Percentiles rank a stretch among this genome's conserved stretches.
phyloP scores from a whole-genome alignment of 345 rosid genomes.

The Eucalyptus curtisii region DNA sequence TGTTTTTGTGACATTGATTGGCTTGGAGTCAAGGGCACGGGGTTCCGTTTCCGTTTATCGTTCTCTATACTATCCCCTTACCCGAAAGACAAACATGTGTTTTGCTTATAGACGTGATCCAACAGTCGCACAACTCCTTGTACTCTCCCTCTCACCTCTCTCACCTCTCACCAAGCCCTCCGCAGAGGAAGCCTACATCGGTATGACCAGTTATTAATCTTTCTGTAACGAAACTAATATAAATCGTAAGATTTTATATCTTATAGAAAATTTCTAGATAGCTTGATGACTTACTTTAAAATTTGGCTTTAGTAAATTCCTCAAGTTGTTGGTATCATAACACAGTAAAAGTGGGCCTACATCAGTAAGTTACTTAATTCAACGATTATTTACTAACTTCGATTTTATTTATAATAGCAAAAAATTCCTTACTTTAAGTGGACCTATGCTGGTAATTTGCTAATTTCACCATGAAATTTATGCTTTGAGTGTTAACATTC shows the following conservation, averaged over 20 bases:
- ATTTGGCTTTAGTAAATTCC: background rate
- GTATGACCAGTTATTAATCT: too few relatives aligned
- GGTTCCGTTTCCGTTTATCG: too few relatives aligned
- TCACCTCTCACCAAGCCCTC: background rate
- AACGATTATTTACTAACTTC: background rate
- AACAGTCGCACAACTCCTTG: too few relatives aligned
- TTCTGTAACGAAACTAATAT: too few relatives aligned
- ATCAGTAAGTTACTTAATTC: background rate
- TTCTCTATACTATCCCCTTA: too few relatives aligned
- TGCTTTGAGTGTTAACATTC: background rate
- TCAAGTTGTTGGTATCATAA: background rate
- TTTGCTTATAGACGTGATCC: too few relatives aligned
- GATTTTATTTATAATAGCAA: too few relatives aligned
- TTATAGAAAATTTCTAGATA: background rate
- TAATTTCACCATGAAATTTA: background rate
- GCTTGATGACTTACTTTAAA: background rate
- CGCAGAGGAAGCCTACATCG: too few relatives aligned
- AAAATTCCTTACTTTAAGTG: background rate
- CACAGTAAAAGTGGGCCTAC: background rate
- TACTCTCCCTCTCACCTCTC: too few relatives aligned
- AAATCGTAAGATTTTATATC: background rate
- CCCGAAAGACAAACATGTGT: too few relatives aligned
- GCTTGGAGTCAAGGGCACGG: too few relatives aligned
- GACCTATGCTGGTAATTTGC: background rate
- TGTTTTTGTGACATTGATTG: too few relatives aligned